These are phyloP conservation scores for Saccharata proteae DNA, from an alignment of 2,329 filamentous ascomycete genomes.

Conservation along the genomic window DNA sequence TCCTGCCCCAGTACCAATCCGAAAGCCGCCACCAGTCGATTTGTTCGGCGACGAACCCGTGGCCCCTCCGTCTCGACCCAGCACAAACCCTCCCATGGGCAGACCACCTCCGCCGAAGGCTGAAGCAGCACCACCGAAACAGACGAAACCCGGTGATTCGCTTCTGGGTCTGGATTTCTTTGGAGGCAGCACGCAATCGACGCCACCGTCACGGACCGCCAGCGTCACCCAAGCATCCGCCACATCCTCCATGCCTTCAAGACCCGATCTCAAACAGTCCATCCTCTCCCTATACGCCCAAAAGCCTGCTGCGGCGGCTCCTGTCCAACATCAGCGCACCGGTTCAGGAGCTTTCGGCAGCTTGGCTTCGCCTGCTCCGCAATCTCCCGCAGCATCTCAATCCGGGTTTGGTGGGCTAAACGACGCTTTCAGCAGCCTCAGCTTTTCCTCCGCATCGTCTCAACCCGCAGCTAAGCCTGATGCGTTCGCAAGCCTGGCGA, in stretches of 20 bases:
- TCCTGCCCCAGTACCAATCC: slow-evolving; percentile 11
- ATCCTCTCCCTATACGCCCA: slow-evolving; percentile 91
- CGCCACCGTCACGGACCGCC: slow-evolving; percentile 59
- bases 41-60: slow-evolving; percentile 68
- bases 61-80: slow-evolving; percentile 55
- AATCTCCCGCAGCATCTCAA: slow-evolving; percentile 14
- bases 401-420: slow-evolving; percentile 53
- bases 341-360: slow-evolving; percentile 38
- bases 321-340: slow-evolving; percentile 39
- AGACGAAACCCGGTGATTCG: slow-evolving; percentile 68
- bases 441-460: slow-evolving; percentile 41
- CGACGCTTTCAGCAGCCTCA: slow-evolving; percentile 67
- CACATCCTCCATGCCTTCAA: slow-evolving; percentile 52
- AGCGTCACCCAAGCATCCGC: slow-evolving; percentile 55
- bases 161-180: slow-evolving; percentile 89
- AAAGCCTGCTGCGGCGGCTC: slow-evolving; percentile 57
- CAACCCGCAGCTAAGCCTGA: slow-evolving; percentile 43
- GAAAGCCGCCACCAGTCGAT: slow-evolving; percentile 40
- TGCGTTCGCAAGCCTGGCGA: slow-evolving; percentile 52
- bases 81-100: slow-evolving; percentile 54
- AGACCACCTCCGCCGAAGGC: slow-evolving; percentile 51
- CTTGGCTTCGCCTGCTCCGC: slow-evolving; percentile 36
- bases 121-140: slow-evolving; percentile 45
- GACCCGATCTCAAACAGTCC: slow-evolving; percentile 92
- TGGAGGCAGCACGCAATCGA: slow-evolving; percentile 49